These are phyloP conservation scores for Fusarium paranaense DNA, from an alignment of 2,329 filamentous ascomycete species.

Conservation along the genomic window DNA sequence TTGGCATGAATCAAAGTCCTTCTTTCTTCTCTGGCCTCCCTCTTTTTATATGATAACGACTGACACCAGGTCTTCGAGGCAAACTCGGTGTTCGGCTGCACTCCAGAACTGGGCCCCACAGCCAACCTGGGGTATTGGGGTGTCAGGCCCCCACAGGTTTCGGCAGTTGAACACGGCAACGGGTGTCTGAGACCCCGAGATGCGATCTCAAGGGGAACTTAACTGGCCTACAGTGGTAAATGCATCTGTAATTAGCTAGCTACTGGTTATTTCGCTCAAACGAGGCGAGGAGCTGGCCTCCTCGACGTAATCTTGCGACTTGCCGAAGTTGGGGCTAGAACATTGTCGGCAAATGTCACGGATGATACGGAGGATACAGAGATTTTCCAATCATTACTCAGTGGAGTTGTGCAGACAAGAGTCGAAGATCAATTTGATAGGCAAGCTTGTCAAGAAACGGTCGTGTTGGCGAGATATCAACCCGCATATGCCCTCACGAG, in stretches of 20 bases:
- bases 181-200: background rate
- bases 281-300: slow-evolving; percentile 29
- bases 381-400: background rate
- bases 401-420: background rate
- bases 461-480: background rate
- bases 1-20: slow-evolving; percentile 5
- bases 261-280: rapidly evolving
- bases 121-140: slow-evolving; percentile 29
- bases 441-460: too few relatives aligned
- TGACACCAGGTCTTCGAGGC: slow-evolving; percentile 15
- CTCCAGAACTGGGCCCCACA: slow-evolving; percentile 23
- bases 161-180: slow-evolving; percentile 35
- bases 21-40: background rate
- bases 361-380: slow-evolving; percentile 15
- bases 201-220: background rate
- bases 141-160: slow-evolving; percentile 18
- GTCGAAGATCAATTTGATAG: too few relatives aligned
- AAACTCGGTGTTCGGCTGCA: slow-evolving; percentile 23
- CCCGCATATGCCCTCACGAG: background rate
- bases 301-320: slow-evolving; percentile 27
- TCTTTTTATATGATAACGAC: slow-evolving; percentile 31
- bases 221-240: background rate
- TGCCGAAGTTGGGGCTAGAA: slow-evolving; percentile 25
- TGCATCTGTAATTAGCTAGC: background rate
- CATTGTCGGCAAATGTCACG: slow-evolving; percentile 31